phyloP scores from a whole-genome alignment of 2,329 filamentous ascomycete species.

The Phaeomoniella chlamydospora region DNA sequence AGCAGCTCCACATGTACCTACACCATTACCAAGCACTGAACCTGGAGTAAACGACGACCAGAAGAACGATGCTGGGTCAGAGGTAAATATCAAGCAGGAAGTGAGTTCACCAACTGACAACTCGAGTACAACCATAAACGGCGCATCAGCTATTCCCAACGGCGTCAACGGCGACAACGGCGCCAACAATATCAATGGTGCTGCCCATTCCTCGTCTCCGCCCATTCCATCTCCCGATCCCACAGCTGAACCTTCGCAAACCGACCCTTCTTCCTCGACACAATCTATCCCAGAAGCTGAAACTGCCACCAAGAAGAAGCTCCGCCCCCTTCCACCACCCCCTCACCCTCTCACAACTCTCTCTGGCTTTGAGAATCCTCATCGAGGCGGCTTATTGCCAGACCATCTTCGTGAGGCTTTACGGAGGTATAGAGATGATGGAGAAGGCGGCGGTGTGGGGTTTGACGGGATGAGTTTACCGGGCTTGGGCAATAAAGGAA shows the following conservation, averaged over 20 bases:
- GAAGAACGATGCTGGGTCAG: neutral
- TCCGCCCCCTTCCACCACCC: slow-evolving; percentile 5
- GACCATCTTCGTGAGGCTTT: slow-evolving; percentile 34
- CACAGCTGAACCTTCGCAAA: too few relatives aligned
- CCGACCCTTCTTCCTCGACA: slow-evolving; percentile 6
- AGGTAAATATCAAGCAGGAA: neutral
- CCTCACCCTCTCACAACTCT: slow-evolving; percentile 15
- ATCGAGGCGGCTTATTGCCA: slow-evolving; percentile 31
- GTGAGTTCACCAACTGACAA: neutral
- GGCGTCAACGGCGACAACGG: too few relatives aligned
- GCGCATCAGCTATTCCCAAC: too few relatives aligned
- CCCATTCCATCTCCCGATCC: slow-evolving; percentile 5
- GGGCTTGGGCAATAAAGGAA: slow-evolving; percentile 26
- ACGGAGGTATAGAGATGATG: slow-evolving; percentile 31
- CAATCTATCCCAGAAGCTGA: slow-evolving; percentile 1
- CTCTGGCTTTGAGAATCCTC: slow-evolving; percentile 24
- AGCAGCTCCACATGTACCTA: too few relatives aligned
- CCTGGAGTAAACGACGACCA: too few relatives aligned
- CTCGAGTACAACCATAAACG: too few relatives aligned
- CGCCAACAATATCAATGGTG: too few relatives aligned
- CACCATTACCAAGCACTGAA: too few relatives aligned
- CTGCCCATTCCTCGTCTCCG: slow-evolving; percentile 4
- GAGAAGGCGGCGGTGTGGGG: slow-evolving; percentile 32
- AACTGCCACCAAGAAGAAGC: slow-evolving; percentile 2
- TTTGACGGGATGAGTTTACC: slow-evolving; percentile 31